These are phyloP conservation scores for Coelastrella sp. DNA, from an alignment of 139 green algal genomes.

Conservation along the genomic window DNA sequence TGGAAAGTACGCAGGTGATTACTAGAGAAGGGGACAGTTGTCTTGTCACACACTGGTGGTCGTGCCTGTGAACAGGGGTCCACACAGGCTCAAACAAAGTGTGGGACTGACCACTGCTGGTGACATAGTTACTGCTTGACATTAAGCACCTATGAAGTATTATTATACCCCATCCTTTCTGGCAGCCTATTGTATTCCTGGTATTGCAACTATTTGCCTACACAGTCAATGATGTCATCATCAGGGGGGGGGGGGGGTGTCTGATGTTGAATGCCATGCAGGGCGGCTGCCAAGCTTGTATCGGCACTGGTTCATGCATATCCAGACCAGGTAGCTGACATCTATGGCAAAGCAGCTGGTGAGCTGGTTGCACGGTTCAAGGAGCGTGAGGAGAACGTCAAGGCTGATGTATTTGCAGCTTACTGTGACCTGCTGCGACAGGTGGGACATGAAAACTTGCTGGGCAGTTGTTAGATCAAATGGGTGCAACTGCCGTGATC, in stretches of 20 bases:
- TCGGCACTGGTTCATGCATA: slow-evolving; percentile 73
- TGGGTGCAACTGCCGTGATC: too few species aligned
- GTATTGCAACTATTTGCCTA: too few species aligned
- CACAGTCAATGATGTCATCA: too few species aligned
- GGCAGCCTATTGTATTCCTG: too few species aligned
- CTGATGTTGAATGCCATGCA: not conserved
- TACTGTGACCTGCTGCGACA: slow-evolving; percentile 80
- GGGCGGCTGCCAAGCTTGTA: slow-evolving; percentile 79
- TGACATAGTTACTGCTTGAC: too few species aligned
- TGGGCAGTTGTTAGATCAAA: not conserved
- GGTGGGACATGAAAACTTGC: slow-evolving; percentile 34
- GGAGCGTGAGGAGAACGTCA: slow-evolving; percentile 96
- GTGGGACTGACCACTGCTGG: too few species aligned
- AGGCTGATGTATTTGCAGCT: slow-evolving; percentile 80
- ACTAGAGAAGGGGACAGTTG: too few species aligned
- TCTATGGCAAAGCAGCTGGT: slow-evolving; percentile 55
- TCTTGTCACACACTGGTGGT: too few species aligned
- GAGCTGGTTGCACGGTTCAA: slow-evolving; percentile 83
- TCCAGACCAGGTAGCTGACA: slow-evolving; percentile 65
- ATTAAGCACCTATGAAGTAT: too few species aligned
- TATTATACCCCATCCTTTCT: too few species aligned
- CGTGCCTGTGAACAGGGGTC: too few species aligned
- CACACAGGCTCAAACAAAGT: too few species aligned
- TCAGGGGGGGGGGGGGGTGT: not conserved
- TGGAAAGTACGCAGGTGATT: slow-evolving; percentile 90